phyloP scores from a whole-genome alignment of 2,329 filamentous ascomycete species.

The Fusarium goolgardi region DNA sequence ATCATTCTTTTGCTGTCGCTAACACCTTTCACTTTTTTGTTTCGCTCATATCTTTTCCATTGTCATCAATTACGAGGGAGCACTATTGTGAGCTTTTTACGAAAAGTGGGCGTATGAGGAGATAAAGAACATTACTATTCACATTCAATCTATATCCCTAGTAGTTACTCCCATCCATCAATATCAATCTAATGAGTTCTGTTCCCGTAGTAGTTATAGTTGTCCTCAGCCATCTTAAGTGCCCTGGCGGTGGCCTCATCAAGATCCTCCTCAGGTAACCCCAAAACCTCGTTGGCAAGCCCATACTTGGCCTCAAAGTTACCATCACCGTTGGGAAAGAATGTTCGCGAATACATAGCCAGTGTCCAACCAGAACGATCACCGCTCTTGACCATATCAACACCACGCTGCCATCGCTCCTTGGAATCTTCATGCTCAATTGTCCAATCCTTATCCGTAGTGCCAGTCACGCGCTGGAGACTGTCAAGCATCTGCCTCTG shows the following conservation, averaged over 20 bases:
- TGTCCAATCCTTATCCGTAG: conserved; percentile 62
- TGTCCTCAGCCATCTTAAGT: conserved; percentile 54
- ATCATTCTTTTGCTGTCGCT: conserved; percentile 11
- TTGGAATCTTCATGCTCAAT: conserved; percentile 60
- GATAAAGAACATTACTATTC: background rate
- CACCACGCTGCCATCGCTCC: conserved; percentile 62
- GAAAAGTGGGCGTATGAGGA: rapidly evolving
- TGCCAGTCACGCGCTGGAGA: conserved; percentile 67
- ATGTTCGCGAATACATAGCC: conserved; percentile 67
- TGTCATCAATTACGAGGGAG: too few relatives aligned
- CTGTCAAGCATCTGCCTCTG: conserved; percentile 74
- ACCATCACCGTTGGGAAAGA: conserved; percentile 58
- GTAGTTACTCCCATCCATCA: background rate
- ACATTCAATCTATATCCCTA: background rate
- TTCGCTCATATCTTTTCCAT: too few relatives aligned
- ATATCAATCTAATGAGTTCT: conserved; percentile 1
- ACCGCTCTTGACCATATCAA: conserved; percentile 58
- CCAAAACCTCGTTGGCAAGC: conserved; percentile 64
- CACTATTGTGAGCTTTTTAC: background rate
- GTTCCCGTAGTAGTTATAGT: conserved; percentile 43
- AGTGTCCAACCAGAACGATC: conserved; percentile 57
- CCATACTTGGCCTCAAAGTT: conserved; percentile 56
- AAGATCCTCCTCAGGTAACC: conserved; percentile 67
- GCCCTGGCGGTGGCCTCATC: conserved; percentile 66
- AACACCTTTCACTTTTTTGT: background rate